Evolutionary conservation across 805 yeast species (phyloP).

Genomic region (Zygotorulaspora sp.): DNA sequence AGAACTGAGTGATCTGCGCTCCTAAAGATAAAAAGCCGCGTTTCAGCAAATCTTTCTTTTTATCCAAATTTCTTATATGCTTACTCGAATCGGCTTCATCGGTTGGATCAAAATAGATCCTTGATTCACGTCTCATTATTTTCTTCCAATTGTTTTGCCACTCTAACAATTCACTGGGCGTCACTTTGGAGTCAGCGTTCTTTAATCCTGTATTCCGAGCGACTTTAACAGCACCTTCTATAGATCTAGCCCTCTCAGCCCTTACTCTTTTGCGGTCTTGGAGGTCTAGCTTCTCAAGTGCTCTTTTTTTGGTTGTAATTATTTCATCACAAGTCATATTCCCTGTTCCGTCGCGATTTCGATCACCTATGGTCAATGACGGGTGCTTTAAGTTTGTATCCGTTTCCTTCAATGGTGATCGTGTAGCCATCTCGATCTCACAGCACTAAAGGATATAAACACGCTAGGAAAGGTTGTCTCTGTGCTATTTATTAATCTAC

Average conservation of each 20-base stretch:
- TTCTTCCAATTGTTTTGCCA: conserved; percentile 67
- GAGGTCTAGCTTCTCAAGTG: conserved; percentile 23
- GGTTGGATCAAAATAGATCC: conserved; percentile 55
- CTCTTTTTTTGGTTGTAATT: conserved; percentile 22
- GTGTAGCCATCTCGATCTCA: conserved; percentile 11
- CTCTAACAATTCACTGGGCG: conserved; percentile 40
- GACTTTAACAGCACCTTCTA: conserved; percentile 35
- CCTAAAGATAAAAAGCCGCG: conserved; percentile 42
- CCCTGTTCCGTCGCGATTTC: conserved; percentile 1
- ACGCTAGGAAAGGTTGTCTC: too few relatives aligned
- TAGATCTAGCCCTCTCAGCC: conserved; percentile 31
- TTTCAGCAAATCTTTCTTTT: conserved; percentile 28
- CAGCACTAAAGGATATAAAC: not conserved
- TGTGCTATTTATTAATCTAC: too few relatives aligned
- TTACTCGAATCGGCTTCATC: conserved; percentile 30
- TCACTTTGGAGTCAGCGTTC: conserved; percentile 21
- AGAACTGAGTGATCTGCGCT: conserved; percentile 55
- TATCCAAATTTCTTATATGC: conserved; percentile 25
- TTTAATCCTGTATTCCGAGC: conserved; percentile 21
- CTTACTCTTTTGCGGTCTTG: conserved; percentile 24
- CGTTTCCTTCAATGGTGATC: conserved; percentile 35
- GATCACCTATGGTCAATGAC: conserved; percentile 4
- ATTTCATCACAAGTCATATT: conserved; percentile 5
- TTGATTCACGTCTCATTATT: conserved; percentile 51
- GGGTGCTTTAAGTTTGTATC: conserved; percentile 27